Conservation (phyloP, 1,284 basidiomycete genomes). For the Thecaphora thlaspeos region DNA sequence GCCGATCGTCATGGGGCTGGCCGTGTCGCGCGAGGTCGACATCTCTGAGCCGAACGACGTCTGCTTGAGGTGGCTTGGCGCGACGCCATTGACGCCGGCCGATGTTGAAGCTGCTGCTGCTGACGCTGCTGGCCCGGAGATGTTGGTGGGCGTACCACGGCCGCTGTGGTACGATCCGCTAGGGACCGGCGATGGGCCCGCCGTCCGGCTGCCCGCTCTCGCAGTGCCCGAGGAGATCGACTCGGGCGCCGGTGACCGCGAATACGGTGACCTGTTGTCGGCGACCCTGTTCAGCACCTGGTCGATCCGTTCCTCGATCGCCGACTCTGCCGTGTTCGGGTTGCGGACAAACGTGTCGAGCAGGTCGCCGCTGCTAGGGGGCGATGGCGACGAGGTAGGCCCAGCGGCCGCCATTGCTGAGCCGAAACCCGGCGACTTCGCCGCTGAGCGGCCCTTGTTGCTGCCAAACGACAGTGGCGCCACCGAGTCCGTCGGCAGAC, state of each 20-base stretch:
- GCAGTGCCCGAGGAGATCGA: neutral
- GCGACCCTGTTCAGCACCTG: constrained; percentile 36
- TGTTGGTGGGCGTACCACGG: neutral
- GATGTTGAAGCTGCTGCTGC: constrained; percentile 2
- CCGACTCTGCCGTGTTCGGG: constrained; percentile 3
- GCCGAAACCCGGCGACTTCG: neutral
- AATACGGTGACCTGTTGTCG: neutral
- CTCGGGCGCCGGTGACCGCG: neutral
- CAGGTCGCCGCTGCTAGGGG: constrained; percentile 31
- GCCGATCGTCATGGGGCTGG: constrained; percentile 22
- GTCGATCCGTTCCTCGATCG: constrained; percentile 42
- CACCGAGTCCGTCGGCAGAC: neutral
- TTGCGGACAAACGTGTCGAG: constrained; percentile 29
- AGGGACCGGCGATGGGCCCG: constrained; percentile 1
- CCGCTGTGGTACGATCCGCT: too few species aligned
- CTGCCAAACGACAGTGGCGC: constrained; percentile 12
- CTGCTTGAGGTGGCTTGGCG: constrained; percentile 25
- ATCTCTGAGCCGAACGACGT: constrained; percentile 29
- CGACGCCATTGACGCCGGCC: neutral
- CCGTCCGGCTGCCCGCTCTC: neutral
- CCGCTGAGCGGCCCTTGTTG: neutral
- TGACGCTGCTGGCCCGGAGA: neutral
- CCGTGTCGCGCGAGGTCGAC: constrained; percentile 24
- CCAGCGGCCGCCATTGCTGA: too few species aligned
- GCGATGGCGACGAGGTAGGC: too few species aligned